phyloP scores from a whole-genome alignment of 2,329 filamentous ascomycete species.

The Verticillium tricorpus region DNA sequence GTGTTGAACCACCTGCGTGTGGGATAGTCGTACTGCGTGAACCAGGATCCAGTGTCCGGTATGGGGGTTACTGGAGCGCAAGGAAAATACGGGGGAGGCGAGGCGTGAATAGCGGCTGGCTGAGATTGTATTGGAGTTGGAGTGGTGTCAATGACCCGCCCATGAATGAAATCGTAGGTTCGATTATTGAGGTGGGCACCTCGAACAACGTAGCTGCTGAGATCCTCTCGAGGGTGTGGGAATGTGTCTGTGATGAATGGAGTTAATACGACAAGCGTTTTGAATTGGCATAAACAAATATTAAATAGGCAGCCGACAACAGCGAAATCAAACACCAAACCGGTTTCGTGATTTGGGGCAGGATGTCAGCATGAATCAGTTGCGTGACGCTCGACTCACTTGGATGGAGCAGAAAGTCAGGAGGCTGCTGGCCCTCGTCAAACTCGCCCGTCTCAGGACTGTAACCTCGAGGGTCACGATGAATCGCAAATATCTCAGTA shows the following conservation, averaged over 20 bases:
- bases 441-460: constrained; percentile 7
- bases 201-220: background rate
- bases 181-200: background rate
- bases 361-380: background rate
- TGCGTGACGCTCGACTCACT: background rate
- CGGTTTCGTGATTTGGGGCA: background rate
- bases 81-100: background rate
- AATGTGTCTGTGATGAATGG: background rate
- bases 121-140: background rate
- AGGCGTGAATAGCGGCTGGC: background rate
- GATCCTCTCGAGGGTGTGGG: background rate
- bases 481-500: constrained; percentile 32
- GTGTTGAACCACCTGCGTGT: constrained; percentile 23
- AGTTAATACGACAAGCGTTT: background rate
- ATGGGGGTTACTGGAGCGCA: background rate
- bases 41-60: constrained; percentile 19
- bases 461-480: constrained; percentile 2
- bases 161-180: background rate
- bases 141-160: background rate
- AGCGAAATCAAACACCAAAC: background rate
- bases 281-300: background rate
- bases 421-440: background rate
- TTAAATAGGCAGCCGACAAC: background rate
- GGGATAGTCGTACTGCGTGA: constrained; percentile 3
- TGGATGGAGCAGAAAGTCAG: too few relatives aligned